These are phyloP conservation scores for Kluyveromyces aestuarii DNA, from an alignment of 805 yeast genomes.

Conservation along the genomic window DNA sequence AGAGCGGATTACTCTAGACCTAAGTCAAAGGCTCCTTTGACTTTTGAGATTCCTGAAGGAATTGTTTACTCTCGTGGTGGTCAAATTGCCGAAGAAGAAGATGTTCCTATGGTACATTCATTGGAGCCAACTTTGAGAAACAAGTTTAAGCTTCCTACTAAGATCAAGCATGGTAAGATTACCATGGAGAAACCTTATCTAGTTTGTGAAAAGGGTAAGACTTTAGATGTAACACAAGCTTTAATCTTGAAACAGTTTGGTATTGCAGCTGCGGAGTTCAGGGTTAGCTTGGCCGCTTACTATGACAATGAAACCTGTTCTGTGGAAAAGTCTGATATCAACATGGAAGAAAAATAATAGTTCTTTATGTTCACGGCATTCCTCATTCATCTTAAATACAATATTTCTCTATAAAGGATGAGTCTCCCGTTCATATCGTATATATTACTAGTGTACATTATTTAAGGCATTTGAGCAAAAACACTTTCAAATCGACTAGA, in stretches of 20 bases:
- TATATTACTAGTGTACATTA: background rate
- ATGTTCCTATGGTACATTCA: conserved; percentile 93
- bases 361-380: background rate
- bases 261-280: conserved; percentile 86
- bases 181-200: conserved; percentile 62
- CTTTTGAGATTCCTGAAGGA: conserved; percentile 83
- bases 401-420: background rate
- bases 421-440: background rate
- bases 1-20: conserved; percentile 86
- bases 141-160: conserved; percentile 84
- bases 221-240: conserved; percentile 83
- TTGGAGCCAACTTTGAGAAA: conserved; percentile 88
- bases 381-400: background rate
- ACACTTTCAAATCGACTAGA: background rate
- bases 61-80: conserved; percentile 94
- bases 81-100: conserved; percentile 80
- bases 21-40: conserved; percentile 72
- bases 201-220: conserved; percentile 74
- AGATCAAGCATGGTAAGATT: conserved; percentile 82
- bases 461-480: background rate
- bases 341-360: conserved; percentile 14
- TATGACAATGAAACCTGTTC: conserved; percentile 52
- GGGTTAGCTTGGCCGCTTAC: conserved; percentile 68
- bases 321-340: conserved; percentile 27
- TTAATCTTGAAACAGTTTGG: conserved; percentile 91